Evolutionary conservation across 2,329 filamentous ascomycete species (phyloP), one percentile per base, ranked within the genome.

Genomic region (Exophiala aquamarina): DNA sequence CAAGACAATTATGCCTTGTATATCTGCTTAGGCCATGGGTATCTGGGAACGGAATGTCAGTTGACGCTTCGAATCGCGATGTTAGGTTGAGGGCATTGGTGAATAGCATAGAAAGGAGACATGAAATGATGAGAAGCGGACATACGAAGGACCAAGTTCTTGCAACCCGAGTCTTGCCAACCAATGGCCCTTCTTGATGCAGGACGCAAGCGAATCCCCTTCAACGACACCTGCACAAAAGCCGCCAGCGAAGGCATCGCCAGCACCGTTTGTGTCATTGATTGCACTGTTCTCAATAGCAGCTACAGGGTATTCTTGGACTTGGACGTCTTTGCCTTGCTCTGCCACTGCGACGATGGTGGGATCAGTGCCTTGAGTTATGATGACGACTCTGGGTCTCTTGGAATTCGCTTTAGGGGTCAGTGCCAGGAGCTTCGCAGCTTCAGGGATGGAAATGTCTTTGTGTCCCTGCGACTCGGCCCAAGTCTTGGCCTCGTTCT

Each of bases 161-260:
- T 92, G 85, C 69, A 98, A 92, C 78, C 90, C 93, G 63, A 95
- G 77, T 65, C 86, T 86, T 40, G 93, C 93, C 58, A 98, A 81
- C 93, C 93, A 98, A 73, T 96, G 91, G 57, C 93, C 93, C 80
- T 93, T 88, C 69, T 96, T 87, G 60, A 98, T 79, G 63, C 80
- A 80, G 58, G 84, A 82, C 61, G 87, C 84, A 41, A 98, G 78
- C 44, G 82, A 68, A 76, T 93, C 88, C 70, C 87, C 89, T 70
- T 92, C 78, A 54, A 95, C 84, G 56, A 97, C 77, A 65, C 91
- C 93, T 43, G 93, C 93, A 47, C 89, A 78, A 73, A 98, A 90
- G 56, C 93, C 93, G 65, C 90, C 93, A 49, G 93, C 92, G 64
- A 98, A 98, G 43, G 93, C 92, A 67, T 98, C 93, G 67, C 90